Conservation (phyloP, 371 early-diverging fungal species). For the Mortierella sp. region DNA sequence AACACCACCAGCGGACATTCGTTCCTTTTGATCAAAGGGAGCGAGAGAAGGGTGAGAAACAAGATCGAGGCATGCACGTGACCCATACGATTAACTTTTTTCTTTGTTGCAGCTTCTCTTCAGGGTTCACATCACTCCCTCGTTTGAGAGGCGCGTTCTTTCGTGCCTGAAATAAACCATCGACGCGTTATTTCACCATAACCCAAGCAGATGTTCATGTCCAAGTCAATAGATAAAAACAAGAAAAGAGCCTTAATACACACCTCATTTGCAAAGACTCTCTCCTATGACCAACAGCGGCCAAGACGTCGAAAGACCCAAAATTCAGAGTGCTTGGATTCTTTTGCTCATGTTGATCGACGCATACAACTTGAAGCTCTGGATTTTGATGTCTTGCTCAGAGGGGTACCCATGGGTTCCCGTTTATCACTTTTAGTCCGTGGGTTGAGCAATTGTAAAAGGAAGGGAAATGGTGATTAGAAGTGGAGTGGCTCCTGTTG, state of each 20-base stretch:
- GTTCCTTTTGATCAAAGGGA: not conserved
- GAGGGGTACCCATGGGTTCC: slow-evolving; percentile 1
- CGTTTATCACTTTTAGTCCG: not conserved
- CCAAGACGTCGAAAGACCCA: slow-evolving; percentile 1
- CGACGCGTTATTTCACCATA: too few relatives aligned
- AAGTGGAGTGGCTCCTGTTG: too few relatives aligned
- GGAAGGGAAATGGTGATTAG: not conserved
- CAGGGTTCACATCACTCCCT: too few relatives aligned
- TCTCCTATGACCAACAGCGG: not conserved
- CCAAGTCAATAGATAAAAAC: not conserved
- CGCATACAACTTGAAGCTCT: slow-evolving; percentile 2
- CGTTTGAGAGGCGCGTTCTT: too few relatives aligned
- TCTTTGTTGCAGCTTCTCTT: too few relatives aligned
- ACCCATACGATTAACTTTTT: too few relatives aligned
- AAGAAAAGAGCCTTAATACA: not conserved
- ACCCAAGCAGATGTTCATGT: not conserved
- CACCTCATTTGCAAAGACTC: too few relatives aligned
- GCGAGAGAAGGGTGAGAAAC: too few relatives aligned
- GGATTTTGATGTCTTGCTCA: not conserved
- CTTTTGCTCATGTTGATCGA: not conserved
- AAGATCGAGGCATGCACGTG: not conserved
- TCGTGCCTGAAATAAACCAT: too few relatives aligned
- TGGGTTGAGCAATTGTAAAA: not conserved
- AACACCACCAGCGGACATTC: not conserved
- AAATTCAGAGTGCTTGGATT: not conserved